phyloP scores from a whole-genome alignment of 2,329 filamentous ascomycete genomes.

The Colletotrichum sp. region DNA sequence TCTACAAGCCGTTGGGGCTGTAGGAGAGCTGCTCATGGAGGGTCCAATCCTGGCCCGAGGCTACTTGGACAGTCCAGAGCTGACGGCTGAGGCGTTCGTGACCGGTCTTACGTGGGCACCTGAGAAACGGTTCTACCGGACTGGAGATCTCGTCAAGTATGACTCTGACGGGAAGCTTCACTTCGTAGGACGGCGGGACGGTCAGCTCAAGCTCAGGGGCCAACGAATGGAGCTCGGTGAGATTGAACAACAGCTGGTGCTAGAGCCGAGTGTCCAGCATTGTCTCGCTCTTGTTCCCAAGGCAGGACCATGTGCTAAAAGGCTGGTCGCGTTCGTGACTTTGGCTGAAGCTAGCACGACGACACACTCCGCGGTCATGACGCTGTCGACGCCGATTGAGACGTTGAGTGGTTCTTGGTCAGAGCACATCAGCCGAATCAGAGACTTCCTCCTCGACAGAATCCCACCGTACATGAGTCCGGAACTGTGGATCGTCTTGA shows the following conservation, averaged over 20 bases:
- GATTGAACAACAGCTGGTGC: conserved; percentile 56
- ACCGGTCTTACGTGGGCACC: conserved; percentile 69
- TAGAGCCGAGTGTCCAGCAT: not conserved
- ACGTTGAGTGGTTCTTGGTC: not conserved
- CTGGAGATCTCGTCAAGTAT: conserved; percentile 81
- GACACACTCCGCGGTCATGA: not conserved
- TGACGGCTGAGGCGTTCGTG: conserved; percentile 72
- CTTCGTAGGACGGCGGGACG: conserved; percentile 75
- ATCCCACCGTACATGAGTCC: conserved; percentile 52
- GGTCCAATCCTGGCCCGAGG: conserved; percentile 44
- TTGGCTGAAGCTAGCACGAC: not conserved
- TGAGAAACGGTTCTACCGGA: conserved; percentile 69
- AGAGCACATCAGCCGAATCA: not conserved
- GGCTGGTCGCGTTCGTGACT: not conserved
- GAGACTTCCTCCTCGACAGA: conserved; percentile 21
- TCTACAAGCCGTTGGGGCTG: conserved; percentile 11
- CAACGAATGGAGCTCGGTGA: conserved; percentile 81
- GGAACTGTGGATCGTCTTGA: conserved; percentile 46
- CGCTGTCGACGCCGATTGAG: not conserved
- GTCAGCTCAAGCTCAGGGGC: conserved; percentile 81
- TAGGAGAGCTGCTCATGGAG: conserved; percentile 26
- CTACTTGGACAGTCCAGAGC: conserved; percentile 69
- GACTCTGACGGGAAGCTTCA: conserved; percentile 76
- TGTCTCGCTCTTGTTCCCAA: not conserved
- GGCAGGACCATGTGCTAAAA: not conserved